A percentile compares a stretch with the other conserved stretches of the same genome.
These are phyloP conservation scores for Rhazya stricta DNA, from an alignment of 257 asterid genomes.

Conservation along the genomic window DNA sequence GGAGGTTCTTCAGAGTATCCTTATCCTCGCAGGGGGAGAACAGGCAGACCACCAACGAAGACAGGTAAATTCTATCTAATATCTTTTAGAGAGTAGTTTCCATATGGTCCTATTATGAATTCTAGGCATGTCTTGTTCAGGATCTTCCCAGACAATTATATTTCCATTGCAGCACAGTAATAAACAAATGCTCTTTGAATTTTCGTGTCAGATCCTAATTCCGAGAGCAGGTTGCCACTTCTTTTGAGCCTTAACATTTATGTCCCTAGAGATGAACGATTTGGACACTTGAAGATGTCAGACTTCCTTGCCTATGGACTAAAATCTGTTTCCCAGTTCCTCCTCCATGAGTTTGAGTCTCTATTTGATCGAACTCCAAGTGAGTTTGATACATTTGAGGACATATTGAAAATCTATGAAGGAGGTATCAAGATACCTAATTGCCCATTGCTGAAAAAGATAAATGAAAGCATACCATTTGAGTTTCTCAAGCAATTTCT, in stretches of 20 bases:
- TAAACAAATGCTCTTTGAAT: neutral
- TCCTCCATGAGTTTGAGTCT: conserved; percentile 57
- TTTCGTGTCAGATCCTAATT: conserved; percentile 44
- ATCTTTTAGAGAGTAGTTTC: neutral
- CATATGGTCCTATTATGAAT: neutral
- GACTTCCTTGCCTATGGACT: conserved; percentile 65
- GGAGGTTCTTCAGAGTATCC: conserved; percentile 68
- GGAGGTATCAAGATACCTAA: conserved; percentile 43
- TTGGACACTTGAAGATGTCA: conserved; percentile 67
- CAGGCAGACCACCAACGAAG: conserved; percentile 52
- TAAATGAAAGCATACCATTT: conserved; percentile 44
- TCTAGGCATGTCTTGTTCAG: neutral
- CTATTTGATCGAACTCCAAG: conserved; percentile 49
- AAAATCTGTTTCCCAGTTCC: conserved; percentile 56
- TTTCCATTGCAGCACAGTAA: too few relatives aligned
- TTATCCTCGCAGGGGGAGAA: conserved; percentile 80
- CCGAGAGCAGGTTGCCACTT: conserved; percentile 59
- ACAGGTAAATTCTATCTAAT: conserved; percentile 34
- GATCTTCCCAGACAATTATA: neutral
- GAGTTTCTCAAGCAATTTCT: conserved; percentile 57
- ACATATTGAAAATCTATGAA: conserved; percentile 54
- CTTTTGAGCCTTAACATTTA: conserved; percentile 54
- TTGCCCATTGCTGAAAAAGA: conserved; percentile 35
- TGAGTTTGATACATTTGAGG: conserved; percentile 73
- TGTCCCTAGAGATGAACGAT: conserved; percentile 78